Evolutionary conservation across 31 red algal species (phyloP), one percentile per base, ranked within the genome.

Genomic region (Pterothamnion heteromorphum): DNA sequence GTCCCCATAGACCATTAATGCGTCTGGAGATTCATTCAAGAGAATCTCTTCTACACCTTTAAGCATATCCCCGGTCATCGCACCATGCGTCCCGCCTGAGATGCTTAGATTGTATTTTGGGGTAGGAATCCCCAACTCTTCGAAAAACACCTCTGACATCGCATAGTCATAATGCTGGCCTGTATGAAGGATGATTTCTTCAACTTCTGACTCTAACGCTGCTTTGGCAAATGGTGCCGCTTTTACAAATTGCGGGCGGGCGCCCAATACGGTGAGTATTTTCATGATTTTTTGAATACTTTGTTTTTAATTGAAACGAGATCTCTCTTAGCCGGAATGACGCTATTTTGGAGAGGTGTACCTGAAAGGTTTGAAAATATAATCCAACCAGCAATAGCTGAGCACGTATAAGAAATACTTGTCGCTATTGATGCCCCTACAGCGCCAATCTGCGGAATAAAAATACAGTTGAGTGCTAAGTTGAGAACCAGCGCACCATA

Each of bases 101-200:
- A 89, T 43, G 18, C 26, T 31, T 18, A 89, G 36, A 74, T 89
- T 89, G 85, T n/a, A n/a, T 18, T 89, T 20, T 20, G 85, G 85
- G 18, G 57, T 5, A 27, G 85, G 85, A 18, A 89, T 18, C 4
- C 43, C 85, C 18, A 89, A 31, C 31, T 89, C 85, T 21, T 89
- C 43, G 27, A 89, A 74, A 89, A 89, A 89, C 5, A 74, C 39
- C 9, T 74, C 36, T 5, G 85, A 89, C 85, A 89, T 89, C 5
- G 14, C 74, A 74, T 89, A 14, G 26, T 89, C 85, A 89, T 89
- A 89, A 74, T 89, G 85, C 36, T 89, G 85, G 18, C 85, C 85
- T 72, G 85, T 89, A 89, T 89, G 85, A 44, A 89, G 39, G 18
- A 89, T 44, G 4, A 89, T 14, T 72, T 89, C 36, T 89, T 89